A percentile compares a stretch with the other conserved stretches of the same genome.
Conservation (phyloP, 2,329 filamentous ascomycete species). For the Ceratocystis cacaofunesta region DNA sequence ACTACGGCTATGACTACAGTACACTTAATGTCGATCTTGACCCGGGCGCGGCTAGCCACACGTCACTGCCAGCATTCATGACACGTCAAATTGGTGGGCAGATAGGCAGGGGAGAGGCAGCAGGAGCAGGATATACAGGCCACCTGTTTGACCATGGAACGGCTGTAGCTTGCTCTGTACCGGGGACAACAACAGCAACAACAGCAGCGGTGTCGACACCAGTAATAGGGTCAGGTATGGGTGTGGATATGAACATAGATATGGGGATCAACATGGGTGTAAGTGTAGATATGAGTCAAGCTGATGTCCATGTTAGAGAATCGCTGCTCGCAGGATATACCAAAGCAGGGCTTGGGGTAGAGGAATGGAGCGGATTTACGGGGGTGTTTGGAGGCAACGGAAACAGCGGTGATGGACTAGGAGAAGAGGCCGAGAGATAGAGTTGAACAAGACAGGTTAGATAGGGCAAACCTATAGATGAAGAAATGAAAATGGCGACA, state of each 20-base stretch:
- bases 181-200: neutral
- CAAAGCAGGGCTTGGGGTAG: neutral
- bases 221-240: neutral
- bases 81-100: neutral
- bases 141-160: constrained; percentile 36
- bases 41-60: neutral
- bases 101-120: neutral
- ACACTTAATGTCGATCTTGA: neutral
- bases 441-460: neutral
- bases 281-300: neutral
- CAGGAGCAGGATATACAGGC: constrained; percentile 35
- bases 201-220: neutral
- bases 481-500: too few relatives aligned
- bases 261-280: neutral
- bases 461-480: neutral
- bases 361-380: neutral
- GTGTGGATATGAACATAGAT: neutral
- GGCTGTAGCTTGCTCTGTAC: constrained; percentile 34
- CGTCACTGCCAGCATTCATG: neutral
- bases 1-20: neutral
- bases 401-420: neutral
- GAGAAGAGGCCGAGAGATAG: neutral
- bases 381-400: neutral
- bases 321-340: neutral
- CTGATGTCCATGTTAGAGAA: neutral